phyloP scores from a whole-genome alignment of 768 basidiomycete species.

The Strobilomyces confusus region DNA sequence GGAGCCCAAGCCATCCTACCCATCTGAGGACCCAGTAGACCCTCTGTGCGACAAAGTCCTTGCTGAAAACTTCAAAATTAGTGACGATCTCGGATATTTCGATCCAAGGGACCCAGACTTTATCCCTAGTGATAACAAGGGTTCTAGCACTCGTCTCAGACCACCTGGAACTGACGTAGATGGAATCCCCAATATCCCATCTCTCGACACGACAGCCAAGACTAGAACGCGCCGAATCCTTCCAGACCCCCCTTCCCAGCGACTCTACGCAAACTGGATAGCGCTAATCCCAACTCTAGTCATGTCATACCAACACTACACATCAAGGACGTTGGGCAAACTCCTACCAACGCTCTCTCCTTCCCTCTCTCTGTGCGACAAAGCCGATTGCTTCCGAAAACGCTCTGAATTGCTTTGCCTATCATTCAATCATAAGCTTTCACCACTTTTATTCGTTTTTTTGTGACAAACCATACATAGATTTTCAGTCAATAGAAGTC shows the following conservation, averaged over 20 bases:
- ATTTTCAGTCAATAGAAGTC: neutral
- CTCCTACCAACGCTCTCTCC: neutral
- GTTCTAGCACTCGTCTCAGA: too few species aligned
- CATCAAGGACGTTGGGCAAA: neutral
- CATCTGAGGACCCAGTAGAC: neutral
- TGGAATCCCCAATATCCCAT: too few species aligned
- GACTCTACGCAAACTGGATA: neutral
- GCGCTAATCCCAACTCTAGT: neutral
- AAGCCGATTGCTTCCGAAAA: neutral
- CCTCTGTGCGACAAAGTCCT: neutral
- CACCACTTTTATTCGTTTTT: conserved; percentile 4
- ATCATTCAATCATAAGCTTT: conserved; percentile 4
- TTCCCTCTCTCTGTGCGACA: neutral
- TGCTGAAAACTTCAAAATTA: too few species aligned
- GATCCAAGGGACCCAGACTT: too few species aligned
- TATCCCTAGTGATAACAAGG: too few species aligned
- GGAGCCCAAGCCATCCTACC: neutral
- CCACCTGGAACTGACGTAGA: too few species aligned
- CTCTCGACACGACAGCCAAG: too few species aligned
- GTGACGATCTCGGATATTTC: too few species aligned
- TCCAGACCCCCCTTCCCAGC: neutral
- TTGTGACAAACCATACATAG: too few species aligned
- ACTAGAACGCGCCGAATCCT: neutral
- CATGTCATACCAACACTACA: neutral
- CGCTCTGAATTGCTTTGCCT: neutral